phyloP scores from a whole-genome alignment of 2,329 filamentous ascomycete species.

The Penicillium sp. region DNA sequence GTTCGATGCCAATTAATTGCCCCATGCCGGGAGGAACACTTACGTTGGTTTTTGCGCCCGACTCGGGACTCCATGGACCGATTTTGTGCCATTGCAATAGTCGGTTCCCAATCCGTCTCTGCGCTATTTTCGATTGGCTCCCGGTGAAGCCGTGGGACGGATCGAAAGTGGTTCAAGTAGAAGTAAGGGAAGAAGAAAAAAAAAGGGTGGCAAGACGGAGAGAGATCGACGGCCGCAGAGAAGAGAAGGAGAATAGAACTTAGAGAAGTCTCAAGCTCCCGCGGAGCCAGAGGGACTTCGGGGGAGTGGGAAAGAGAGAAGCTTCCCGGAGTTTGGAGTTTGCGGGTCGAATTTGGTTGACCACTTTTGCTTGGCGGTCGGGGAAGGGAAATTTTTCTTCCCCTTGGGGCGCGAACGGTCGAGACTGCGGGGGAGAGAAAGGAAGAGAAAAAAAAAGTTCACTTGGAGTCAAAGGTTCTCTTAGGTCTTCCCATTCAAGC shows the following conservation, averaged over 20 bases:
- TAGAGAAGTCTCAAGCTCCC: conserved; percentile 29
- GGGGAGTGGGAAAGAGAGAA: conserved; percentile 19
- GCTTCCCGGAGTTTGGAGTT: conserved; percentile 16
- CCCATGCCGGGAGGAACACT: conserved; percentile 41
- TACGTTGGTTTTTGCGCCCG: conserved; percentile 58
- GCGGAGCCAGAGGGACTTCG: conserved; percentile 27
- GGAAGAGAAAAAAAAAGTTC: not conserved
- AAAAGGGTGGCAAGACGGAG: conserved; percentile 16
- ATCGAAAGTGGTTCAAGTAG: not conserved
- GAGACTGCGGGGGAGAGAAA: conserved; percentile 22
- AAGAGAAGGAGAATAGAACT: conserved; percentile 8
- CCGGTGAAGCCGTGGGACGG: not conserved
- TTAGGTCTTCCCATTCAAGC: conserved; percentile 53
- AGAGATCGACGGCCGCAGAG: conserved; percentile 17
- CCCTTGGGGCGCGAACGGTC: conserved; percentile 19
- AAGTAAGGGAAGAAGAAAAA: conserved; percentile 16
- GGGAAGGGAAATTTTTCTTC: conserved; percentile 39
- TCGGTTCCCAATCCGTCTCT: conserved; percentile 19
- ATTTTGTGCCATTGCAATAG: conserved; percentile 48
- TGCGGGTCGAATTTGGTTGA: conserved; percentile 17
- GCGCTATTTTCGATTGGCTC: conserved; percentile 5
- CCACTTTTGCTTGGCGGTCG: conserved; percentile 33
- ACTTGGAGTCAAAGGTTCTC: conserved; percentile 8
- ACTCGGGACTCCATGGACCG: conserved; percentile 56
- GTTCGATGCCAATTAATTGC: conserved; percentile 12